These are phyloP conservation scores for Cutaneotrichosporon dermatis DNA, from an alignment of 1,284 basidiomycete genomes.

Conservation along the genomic window DNA sequence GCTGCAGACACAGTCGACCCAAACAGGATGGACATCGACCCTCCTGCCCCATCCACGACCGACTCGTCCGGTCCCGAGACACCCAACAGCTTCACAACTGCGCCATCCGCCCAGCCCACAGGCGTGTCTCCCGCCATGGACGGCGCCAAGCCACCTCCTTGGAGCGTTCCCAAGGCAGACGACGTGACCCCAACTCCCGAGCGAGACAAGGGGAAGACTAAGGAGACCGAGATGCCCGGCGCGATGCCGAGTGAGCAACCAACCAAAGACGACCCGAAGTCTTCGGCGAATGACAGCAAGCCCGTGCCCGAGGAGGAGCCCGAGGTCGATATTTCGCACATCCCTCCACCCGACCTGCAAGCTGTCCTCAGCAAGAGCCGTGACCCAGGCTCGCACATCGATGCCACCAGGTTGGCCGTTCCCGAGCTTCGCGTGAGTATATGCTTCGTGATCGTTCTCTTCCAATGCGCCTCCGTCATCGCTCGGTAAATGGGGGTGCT, in stretches of 20 bases:
- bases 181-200: background rate
- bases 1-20: background rate
- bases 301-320: background rate
- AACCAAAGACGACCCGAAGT: no score
- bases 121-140: background rate
- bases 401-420: background rate
- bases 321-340: background rate
- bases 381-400: background rate
- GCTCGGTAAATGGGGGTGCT: no score
- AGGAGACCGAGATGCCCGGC: no score
- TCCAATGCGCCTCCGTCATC: no score
- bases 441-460: no score
- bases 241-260: no score
- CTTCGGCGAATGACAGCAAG: background rate
- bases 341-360: background rate
- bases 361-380: constrained; percentile 1
- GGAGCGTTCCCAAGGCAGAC: background rate
- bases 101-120: background rate
- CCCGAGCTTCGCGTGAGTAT: constrained; percentile 4
- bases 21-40: constrained; percentile 6
- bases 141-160: background rate
- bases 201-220: background rate
- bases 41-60: background rate
- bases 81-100: background rate
- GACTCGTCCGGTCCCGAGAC: background rate